Conservation (phyloP, 768 basidiomycete genomes). For the Boletellus sp. region DNA sequence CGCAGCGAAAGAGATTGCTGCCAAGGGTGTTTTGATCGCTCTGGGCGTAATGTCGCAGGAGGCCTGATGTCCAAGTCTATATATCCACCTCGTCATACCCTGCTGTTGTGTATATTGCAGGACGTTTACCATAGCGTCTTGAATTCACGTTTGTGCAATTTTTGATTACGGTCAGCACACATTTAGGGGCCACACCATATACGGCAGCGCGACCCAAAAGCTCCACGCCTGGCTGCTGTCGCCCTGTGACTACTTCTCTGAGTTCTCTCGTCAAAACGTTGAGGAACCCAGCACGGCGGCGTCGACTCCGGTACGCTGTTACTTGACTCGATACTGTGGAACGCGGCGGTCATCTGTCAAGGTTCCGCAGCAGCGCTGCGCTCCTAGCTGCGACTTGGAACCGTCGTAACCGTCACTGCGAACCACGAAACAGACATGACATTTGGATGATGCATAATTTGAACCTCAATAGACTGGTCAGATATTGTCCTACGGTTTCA, state of each 20-base stretch:
- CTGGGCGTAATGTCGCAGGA: neutral
- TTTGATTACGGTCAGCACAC: neutral
- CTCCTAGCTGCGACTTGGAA: slow-evolving; percentile 4
- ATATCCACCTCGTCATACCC: neutral
- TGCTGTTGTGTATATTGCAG: neutral
- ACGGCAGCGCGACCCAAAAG: slow-evolving; percentile 5
- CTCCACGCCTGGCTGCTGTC: too few species aligned
- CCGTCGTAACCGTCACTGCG: neutral
- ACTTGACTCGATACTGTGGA: neutral
- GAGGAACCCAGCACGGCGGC: neutral
- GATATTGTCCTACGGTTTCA: neutral
- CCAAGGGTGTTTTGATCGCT: slow-evolving; percentile 16
- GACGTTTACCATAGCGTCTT: neutral
- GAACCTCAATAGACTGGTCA: neutral
- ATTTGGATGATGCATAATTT: neutral
- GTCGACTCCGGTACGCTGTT: neutral
- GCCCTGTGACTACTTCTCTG: too few species aligned
- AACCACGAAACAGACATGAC: neutral
- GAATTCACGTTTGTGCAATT: neutral
- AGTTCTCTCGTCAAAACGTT: too few species aligned
- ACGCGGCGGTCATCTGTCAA: neutral
- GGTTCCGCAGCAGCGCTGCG: slow-evolving; percentile 4
- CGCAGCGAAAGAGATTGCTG: slow-evolving; percentile 24
- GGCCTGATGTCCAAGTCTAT: neutral
- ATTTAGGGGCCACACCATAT: slow-evolving; percentile 15